Evolutionary conservation across 768 basidiomycete genomes (phyloP).

Genomic region (Mycena chlorophos): DNA sequence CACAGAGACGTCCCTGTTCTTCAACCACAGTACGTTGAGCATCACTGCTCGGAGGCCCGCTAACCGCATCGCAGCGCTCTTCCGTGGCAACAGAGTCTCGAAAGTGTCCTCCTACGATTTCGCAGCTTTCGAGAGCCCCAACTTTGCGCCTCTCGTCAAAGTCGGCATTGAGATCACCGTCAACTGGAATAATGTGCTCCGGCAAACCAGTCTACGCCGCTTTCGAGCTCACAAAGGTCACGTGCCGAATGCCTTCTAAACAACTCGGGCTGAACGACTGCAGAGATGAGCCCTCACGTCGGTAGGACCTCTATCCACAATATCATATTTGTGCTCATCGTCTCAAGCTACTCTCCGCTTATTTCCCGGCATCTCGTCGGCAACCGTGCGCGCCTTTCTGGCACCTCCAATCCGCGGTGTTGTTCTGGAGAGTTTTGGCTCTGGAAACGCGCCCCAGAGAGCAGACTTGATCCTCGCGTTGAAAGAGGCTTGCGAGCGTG

Average conservation of each 20-base stretch:
- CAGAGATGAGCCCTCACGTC: conserved; percentile 81
- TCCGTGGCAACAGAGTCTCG: conserved; percentile 81
- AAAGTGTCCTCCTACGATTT: conserved; percentile 83
- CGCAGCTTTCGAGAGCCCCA: conserved; percentile 82
- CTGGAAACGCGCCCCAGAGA: conserved; percentile 89
- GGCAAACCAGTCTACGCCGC: conserved; percentile 74
- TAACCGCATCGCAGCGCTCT: conserved; percentile 44
- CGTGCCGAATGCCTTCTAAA: neutral
- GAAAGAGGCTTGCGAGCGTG: conserved; percentile 78
- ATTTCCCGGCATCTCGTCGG: conserved; percentile 82
- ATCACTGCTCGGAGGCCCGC: neutral
- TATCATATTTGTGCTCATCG: conserved; percentile 16
- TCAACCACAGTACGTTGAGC: conserved; percentile 61
- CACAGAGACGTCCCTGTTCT: conserved; percentile 81
- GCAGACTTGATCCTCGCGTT: conserved; percentile 73
- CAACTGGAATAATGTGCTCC: conserved; percentile 84
- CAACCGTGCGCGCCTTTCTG: conserved; percentile 75
- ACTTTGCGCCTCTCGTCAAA: conserved; percentile 82
- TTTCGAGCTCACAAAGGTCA: conserved; percentile 84
- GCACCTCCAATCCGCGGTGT: conserved; percentile 75
- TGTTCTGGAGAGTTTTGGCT: conserved; percentile 88
- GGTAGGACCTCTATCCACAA: conserved; percentile 45
- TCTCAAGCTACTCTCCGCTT: conserved; percentile 74
- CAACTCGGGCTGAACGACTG: neutral
- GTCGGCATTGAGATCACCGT: conserved; percentile 91